Evolutionary conservation across 2,329 filamentous ascomycete genomes (phyloP).

Genomic region (Fonsecaea multimorphosa): DNA sequence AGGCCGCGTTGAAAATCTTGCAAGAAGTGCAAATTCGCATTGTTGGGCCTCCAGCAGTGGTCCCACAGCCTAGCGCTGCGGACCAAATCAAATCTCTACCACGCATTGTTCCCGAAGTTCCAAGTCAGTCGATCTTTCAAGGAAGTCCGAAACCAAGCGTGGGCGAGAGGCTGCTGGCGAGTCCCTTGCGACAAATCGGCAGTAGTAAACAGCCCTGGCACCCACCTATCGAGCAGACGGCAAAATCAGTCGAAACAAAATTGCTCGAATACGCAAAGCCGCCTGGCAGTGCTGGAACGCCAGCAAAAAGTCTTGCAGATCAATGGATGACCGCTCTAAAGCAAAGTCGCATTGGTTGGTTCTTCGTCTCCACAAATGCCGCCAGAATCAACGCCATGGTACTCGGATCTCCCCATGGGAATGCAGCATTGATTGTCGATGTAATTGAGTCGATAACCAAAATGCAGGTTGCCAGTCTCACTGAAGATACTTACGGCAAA

Average conservation of each 20-base stretch:
- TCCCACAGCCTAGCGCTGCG: slow-evolving; percentile 51
- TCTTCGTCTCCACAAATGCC: slow-evolving; percentile 74
- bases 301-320: slow-evolving; percentile 19
- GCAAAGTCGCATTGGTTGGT: slow-evolving; percentile 59
- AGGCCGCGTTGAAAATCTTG: slow-evolving; percentile 72
- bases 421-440: slow-evolving; percentile 71
- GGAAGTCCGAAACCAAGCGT: slow-evolving; percentile 21
- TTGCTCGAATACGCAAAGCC: slow-evolving; percentile 36
- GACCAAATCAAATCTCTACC: slow-evolving; percentile 55
- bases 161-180: slow-evolving; percentile 19
- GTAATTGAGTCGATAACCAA: slow-evolving; percentile 72
- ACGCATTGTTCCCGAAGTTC: slow-evolving; percentile 56
- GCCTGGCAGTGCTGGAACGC: slow-evolving; percentile 13
- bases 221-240: slow-evolving; percentile 48
- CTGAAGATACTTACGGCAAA: slow-evolving; percentile 82
- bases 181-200: slow-evolving; percentile 32
- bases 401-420: slow-evolving; percentile 74
- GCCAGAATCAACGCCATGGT: slow-evolving; percentile 70
- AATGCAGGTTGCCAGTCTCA: slow-evolving; percentile 74
- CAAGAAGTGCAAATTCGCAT: slow-evolving; percentile 72
- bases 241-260: slow-evolving; percentile 40
- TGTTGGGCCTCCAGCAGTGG: slow-evolving; percentile 47
- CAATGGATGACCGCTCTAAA: slow-evolving; percentile 25
- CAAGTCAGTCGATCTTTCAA: slow-evolving; percentile 37
- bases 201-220: slow-evolving; percentile 47